These are phyloP conservation scores for Chaetomium tenue DNA, from an alignment of 495 filamentous ascomycete genomes.

Conservation along the genomic window DNA sequence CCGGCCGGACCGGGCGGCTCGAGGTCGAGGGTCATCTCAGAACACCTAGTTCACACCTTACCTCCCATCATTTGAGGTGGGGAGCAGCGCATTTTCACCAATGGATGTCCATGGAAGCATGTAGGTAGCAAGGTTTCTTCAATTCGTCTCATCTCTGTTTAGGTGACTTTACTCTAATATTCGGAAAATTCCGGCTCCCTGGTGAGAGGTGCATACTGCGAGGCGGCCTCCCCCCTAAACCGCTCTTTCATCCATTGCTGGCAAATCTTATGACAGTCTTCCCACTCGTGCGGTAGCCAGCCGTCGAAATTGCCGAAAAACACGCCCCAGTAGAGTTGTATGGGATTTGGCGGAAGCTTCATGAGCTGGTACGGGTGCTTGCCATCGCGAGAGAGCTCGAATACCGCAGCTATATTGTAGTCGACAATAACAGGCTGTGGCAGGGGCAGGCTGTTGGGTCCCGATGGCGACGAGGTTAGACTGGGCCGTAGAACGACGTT, in stretches of 20 bases:
- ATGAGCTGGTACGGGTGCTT: not conserved
- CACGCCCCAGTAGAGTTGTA: constrained; percentile 6
- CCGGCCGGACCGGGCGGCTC: too few relatives aligned
- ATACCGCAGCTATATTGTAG: constrained; percentile 8
- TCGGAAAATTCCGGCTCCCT: not conserved
- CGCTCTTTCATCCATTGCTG: constrained; percentile 7
- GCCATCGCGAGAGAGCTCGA: constrained; percentile 6
- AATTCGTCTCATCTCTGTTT: too few relatives aligned
- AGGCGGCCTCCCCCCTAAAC: constrained; percentile 3
- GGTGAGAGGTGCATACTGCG: not conserved
- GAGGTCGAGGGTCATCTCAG: too few relatives aligned
- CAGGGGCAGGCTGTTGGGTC: not conserved
- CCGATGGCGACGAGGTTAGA: not conserved
- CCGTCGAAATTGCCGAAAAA: constrained; percentile 6
- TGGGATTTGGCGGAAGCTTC: constrained; percentile 5
- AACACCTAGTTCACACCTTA: too few relatives aligned
- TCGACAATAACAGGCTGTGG: constrained; percentile 13
- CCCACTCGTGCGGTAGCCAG: constrained; percentile 9
- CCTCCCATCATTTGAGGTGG: too few relatives aligned
- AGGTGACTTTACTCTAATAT: not conserved
- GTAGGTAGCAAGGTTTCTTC: too few relatives aligned
- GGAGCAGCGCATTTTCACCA: too few relatives aligned
- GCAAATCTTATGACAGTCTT: not conserved
- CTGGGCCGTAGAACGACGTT: constrained; percentile 9
- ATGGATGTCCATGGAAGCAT: too few relatives aligned